Conservation (phyloP, 495 filamentous ascomycete genomes). For the Penicillium paradoxum region DNA sequence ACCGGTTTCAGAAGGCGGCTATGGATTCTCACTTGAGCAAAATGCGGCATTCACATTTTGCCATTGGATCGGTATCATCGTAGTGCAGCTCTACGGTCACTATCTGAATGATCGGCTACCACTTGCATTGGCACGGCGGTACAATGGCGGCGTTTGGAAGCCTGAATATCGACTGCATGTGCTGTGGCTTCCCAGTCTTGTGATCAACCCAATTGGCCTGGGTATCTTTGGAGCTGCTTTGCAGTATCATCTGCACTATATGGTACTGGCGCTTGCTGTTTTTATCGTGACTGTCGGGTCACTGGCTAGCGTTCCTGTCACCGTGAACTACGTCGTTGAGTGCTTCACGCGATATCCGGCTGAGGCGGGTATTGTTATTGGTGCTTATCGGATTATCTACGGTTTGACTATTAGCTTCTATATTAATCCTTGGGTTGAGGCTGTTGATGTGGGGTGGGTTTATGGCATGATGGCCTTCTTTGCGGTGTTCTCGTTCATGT, state of each 20-base stretch:
- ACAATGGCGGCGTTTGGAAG: constrained; percentile 41
- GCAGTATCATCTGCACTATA: constrained; percentile 46
- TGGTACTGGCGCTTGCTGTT: constrained; percentile 41
- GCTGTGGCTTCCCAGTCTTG: constrained; percentile 40
- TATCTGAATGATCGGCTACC: constrained; percentile 44
- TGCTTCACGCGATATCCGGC: constrained; percentile 39
- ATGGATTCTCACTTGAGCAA: constrained; percentile 43
- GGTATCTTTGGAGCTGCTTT: constrained; percentile 46
- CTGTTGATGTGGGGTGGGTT: constrained; percentile 45
- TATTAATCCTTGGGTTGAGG: constrained; percentile 41
- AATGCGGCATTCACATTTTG: constrained; percentile 47
- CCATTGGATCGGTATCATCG: constrained; percentile 44
- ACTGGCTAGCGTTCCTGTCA: constrained; percentile 37
- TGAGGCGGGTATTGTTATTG: constrained; percentile 39
- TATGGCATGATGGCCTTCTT: constrained; percentile 52
- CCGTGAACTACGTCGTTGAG: constrained; percentile 48
- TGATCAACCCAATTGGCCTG: constrained; percentile 44
- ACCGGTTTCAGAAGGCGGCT: constrained; percentile 40
- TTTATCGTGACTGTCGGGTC: constrained; percentile 42
- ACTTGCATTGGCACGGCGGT: constrained; percentile 30
- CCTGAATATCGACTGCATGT: constrained; percentile 49
- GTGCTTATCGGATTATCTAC: constrained; percentile 38
- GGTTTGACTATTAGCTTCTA: constrained; percentile 46
- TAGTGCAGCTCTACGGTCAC: constrained; percentile 40
- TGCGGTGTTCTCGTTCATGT: constrained; percentile 33